Evolutionary conservation across 306 rosid genomes (phyloP), one percentile per base, ranked within the genome.

Genomic region (Prunus armeniaca): DNA sequence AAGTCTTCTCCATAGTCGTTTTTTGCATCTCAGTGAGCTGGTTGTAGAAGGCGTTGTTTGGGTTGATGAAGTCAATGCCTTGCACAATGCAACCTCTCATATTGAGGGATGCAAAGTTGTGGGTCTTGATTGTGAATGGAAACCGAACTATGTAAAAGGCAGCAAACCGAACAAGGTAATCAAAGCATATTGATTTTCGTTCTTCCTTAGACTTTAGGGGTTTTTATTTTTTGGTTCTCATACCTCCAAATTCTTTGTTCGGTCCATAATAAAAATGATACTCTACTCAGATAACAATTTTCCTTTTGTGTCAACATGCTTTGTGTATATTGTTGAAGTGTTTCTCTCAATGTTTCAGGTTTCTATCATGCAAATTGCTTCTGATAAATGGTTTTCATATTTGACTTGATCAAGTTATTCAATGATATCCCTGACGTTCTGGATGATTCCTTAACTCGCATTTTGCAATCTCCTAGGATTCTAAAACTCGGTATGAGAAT

Each of bases 91-190:
- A 18, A 89, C 89, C 58, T 72, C 85, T 71, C 91, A 84, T 58
- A 77, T 92, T 67, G 98, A 92, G 84, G 90, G 76, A 58, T 88
- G 85, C 81, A 92, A 91, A 87, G 89, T 96, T 72, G 71, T 92
- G n/a, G 99, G 98, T 51, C 60, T 96, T 76, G 99, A 96, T 75
- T 96, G 98, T 87, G 99, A 96, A 86, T 96, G 99, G 99, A 92
- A 96, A 81, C 99, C 98, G 52, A 96, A 96, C 81, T 86, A 82
- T 74, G 77, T 84, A 62, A 96, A 92, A 81, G 96, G 97, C 41
- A 60, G 86, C 84, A 84, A 83, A 79, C 96, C 88, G 49, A 96
- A 86, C 86, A 96, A 96, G 96, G 99, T 96, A 87, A 81, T 72
- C 12, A 69, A 14, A 24, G 32, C 68, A 30, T 13, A 56, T 71